Evolutionary conservation across 495 filamentous ascomycete species (phyloP).

Genomic region (Hypoxylon lienhwacheense): DNA sequence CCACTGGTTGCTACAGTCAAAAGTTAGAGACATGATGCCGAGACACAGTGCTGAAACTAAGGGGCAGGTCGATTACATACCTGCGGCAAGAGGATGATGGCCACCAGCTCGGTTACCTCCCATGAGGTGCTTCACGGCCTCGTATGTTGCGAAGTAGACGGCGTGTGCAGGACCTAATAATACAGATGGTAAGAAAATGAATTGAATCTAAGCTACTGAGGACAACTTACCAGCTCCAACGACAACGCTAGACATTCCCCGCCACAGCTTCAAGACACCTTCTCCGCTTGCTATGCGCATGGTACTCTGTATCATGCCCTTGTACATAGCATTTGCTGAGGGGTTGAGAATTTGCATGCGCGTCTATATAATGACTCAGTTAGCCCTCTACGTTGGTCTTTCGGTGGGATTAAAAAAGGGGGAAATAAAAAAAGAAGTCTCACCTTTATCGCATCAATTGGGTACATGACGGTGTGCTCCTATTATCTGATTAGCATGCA

Average conservation of each 20-base stretch:
- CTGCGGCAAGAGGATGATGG: slow-evolving; percentile 92
- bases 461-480: slow-evolving; percentile 98
- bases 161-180: slow-evolving; percentile 87
- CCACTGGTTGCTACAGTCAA: slow-evolving; percentile 73
- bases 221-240: slow-evolving; percentile 79
- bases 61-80: slow-evolving; percentile 49
- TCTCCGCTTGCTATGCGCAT: slow-evolving; percentile 88
- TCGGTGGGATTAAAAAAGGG: slow-evolving; percentile 12
- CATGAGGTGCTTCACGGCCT: slow-evolving; percentile 92
- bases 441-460: slow-evolving; percentile 98
- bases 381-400: slow-evolving; percentile 9
- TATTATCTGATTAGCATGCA: slow-evolving; percentile 37
- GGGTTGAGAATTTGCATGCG: slow-evolving; percentile 97
- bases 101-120: slow-evolving; percentile 86
- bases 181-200: slow-evolving; percentile 7
- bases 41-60: slow-evolving; percentile 9
- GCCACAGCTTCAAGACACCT: slow-evolving; percentile 89
- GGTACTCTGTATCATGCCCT: slow-evolving; percentile 87
- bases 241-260: slow-evolving; percentile 94
- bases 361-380: slow-evolving; percentile 61
- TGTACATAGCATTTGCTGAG: slow-evolving; percentile 80
- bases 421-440: too few species aligned
- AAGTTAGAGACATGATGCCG: slow-evolving; percentile 4
- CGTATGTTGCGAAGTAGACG: slow-evolving; percentile 97
- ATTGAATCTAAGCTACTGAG: not conserved